These are phyloP conservation scores for Flagelloscypha sp. DNA, from an alignment of 768 basidiomycete genomes.

Conservation along the genomic window DNA sequence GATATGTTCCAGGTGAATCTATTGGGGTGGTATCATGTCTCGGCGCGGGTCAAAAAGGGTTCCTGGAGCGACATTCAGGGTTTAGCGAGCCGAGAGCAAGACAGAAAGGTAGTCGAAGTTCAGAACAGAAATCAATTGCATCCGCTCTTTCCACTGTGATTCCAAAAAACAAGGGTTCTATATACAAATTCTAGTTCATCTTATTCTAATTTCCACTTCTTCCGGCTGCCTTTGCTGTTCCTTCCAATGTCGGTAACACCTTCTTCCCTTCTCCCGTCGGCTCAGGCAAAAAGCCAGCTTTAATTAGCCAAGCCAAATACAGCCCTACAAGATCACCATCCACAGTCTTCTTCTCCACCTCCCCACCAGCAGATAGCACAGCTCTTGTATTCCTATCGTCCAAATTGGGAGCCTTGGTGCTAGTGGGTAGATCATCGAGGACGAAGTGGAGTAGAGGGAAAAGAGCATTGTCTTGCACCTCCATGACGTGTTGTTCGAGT, in stretches of 20 bases:
- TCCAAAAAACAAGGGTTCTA: too few relatives aligned
- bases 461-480: slow-evolving; percentile 90
- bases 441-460: slow-evolving; percentile 98
- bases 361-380: slow-evolving; percentile 33
- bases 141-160: too few relatives aligned
- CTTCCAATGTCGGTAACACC: slow-evolving; percentile 25
- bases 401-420: slow-evolving; percentile 87
- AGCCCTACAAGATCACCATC: slow-evolving; percentile 69
- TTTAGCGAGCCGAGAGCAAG: too few relatives aligned
- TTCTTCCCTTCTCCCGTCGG: slow-evolving; percentile 28
- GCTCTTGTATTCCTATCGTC: slow-evolving; percentile 79
- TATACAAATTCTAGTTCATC: too few relatives aligned
- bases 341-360: slow-evolving; percentile 48
- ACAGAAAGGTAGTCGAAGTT: too few relatives aligned
- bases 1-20: too few relatives aligned
- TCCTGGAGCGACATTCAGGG: too few relatives aligned
- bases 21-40: too few relatives aligned
- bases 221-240: slow-evolving; percentile 33
- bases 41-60: too few relatives aligned
- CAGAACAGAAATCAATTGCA: too few relatives aligned
- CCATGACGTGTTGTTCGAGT: slow-evolving; percentile 93
- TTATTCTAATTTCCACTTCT: slow-evolving; percentile 35
- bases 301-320: slow-evolving; percentile 90
- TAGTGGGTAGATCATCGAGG: slow-evolving; percentile 92
- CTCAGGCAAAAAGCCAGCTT: slow-evolving; percentile 68